phyloP scores from a whole-genome alignment of 2,329 filamentous ascomycete genomes.

The Hypocrella siamensis region DNA sequence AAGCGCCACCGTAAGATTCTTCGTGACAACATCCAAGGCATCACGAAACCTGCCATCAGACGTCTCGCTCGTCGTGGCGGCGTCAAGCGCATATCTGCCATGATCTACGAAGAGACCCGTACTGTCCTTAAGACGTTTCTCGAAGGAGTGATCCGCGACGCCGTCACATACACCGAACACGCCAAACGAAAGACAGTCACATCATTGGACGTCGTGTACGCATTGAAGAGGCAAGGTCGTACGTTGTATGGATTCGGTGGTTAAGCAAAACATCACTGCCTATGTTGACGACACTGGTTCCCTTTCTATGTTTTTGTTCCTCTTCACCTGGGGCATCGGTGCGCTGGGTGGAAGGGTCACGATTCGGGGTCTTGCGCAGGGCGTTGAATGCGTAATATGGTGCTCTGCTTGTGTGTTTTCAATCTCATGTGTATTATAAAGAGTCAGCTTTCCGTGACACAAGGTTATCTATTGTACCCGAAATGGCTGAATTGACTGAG shows the following conservation, averaged over 20 bases:
- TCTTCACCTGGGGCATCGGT: constrained; percentile 20
- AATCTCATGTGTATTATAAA: too few species aligned
- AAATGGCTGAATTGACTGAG: too few species aligned
- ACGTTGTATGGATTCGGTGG: constrained; percentile 83
- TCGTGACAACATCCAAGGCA: constrained; percentile 98
- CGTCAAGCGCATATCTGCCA: constrained; percentile 99
- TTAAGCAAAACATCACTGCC: constrained; percentile 28
- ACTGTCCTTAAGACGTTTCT: constrained; percentile 67
- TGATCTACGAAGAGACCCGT: constrained; percentile 69
- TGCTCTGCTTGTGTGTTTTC: too few species aligned
- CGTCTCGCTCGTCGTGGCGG: constrained; percentile 97
- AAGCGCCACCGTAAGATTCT: constrained; percentile 99
- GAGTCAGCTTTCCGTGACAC: too few species aligned
- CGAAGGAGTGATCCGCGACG: constrained; percentile 60
- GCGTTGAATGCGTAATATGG: too few species aligned
- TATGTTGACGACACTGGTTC: constrained; percentile 14
- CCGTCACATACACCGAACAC: constrained; percentile 66
- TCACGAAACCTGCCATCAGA: constrained; percentile 95
- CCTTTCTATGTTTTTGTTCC: constrained; percentile 15
- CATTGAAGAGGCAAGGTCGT: constrained; percentile 53
- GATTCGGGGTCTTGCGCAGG: too few species aligned
- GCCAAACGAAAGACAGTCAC: constrained; percentile 71
- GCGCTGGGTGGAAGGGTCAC: constrained; percentile 24
- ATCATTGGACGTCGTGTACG: constrained; percentile 51
- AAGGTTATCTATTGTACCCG: too few species aligned